Percentiles rank a stretch among this genome's conserved stretches.
Evolutionary conservation across 495 filamentous ascomycete species (phyloP).

Genomic region (Aspergillus sclerotiicarbonarius): DNA sequence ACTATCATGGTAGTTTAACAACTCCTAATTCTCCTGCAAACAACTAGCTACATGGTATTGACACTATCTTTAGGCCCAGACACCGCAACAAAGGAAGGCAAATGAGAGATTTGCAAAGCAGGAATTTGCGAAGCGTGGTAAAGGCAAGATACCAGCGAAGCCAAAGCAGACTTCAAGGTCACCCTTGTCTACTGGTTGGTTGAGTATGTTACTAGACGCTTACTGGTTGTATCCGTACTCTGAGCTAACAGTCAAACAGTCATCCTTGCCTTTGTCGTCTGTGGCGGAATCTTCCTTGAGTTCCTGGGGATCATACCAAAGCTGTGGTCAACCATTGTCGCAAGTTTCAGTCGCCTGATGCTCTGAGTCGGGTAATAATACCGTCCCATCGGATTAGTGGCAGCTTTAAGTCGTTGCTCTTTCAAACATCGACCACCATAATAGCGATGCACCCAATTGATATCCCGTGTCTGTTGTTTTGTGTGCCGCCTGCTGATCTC

Average conservation of each 20-base stretch:
- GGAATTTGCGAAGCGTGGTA: conserved; percentile 79
- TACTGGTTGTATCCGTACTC: background rate
- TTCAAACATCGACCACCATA: background rate
- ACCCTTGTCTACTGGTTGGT: conserved; percentile 75
- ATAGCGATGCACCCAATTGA: background rate
- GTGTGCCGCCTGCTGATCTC: no score
- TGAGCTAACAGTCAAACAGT: conserved; percentile 43
- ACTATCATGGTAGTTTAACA: background rate
- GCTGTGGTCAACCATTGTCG: conserved; percentile 37
- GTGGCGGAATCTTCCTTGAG: conserved; percentile 83
- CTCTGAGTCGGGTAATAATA: background rate
- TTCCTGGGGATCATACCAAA: conserved; percentile 70
- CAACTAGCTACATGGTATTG: background rate
- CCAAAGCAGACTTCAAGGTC: conserved; percentile 67
- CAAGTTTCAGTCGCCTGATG: conserved; percentile 18
- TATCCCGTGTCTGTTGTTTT: background rate
- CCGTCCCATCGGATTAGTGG: background rate
- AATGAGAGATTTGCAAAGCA: conserved; percentile 82
- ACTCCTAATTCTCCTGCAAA: background rate
- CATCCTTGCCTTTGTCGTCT: conserved; percentile 76
- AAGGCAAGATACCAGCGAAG: conserved; percentile 67
- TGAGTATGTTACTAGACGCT: conserved; percentile 61
- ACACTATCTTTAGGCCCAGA: conserved; percentile 71
- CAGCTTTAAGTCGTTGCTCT: background rate
- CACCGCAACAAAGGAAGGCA: conserved; percentile 83